Evolutionary conservation across 768 basidiomycete species (phyloP).

Genomic region (Coprinellus micaceus): DNA sequence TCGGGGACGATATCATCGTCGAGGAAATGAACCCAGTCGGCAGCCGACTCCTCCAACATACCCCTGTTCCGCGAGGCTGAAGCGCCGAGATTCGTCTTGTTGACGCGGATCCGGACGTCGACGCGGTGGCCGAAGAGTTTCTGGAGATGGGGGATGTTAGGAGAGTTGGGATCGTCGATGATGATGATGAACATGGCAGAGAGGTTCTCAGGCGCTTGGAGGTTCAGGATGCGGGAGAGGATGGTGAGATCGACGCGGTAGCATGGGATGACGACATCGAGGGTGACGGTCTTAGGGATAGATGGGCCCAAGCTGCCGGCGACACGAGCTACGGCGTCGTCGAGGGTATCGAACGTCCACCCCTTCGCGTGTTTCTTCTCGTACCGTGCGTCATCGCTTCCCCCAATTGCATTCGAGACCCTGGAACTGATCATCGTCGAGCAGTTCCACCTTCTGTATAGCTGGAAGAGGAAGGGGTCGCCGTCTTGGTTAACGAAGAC

Average conservation of each 20-base stretch:
- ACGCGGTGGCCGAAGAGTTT: conserved; percentile 37
- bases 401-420: conserved; percentile 45
- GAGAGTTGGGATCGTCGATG: conserved; percentile 50
- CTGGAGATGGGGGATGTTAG: conserved; percentile 34
- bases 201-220: conserved; percentile 40
- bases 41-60: conserved; percentile 45
- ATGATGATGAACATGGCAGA: conserved; percentile 56
- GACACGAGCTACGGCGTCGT: conserved; percentile 34
- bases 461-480: conserved; percentile 55
- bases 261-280: conserved; percentile 56
- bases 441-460: conserved; percentile 55
- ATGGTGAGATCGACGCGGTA: conserved; percentile 47
- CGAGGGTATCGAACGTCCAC: conserved; percentile 50
- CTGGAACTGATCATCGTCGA: conserved; percentile 41
- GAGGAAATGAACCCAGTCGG: conserved; percentile 58
- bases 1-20: conserved; percentile 53
- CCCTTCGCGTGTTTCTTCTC: conserved; percentile 36
- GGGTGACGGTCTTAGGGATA: conserved; percentile 33
- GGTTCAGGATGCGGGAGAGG: conserved; percentile 41
- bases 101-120: conserved; percentile 53
- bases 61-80: conserved; percentile 55
- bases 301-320: conserved; percentile 13
- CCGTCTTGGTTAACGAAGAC: conserved; percentile 58
- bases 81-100: conserved; percentile 46
- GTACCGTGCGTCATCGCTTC: conserved; percentile 44